Percentiles rank a stretch among this genome's conserved stretches.
Conservation (phyloP, 495 filamentous ascomycete genomes). For the Neurospora sublineolata region DNA sequence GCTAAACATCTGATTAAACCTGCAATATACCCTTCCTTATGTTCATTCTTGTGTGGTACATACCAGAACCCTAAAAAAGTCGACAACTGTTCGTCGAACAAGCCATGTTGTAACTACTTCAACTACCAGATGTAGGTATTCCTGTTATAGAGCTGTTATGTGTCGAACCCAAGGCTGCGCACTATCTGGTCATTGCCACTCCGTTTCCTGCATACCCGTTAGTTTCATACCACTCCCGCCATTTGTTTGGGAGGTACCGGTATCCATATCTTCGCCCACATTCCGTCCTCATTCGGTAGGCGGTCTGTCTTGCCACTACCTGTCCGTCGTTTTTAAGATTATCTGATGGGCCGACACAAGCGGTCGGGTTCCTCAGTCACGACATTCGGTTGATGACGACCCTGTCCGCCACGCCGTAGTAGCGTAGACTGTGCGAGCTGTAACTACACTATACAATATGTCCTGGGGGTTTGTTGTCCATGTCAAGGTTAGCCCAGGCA, state of each 20-base stretch:
- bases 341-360: neutral
- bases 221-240: neutral
- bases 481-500: neutral
- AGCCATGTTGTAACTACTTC: neutral
- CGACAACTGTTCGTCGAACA: neutral
- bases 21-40: neutral
- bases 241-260: neutral
- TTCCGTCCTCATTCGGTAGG: neutral
- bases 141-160: neutral
- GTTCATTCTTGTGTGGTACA: neutral
- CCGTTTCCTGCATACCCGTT: neutral
- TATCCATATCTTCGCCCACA: neutral
- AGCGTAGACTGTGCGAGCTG: neutral
- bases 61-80: neutral
- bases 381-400: neutral
- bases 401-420: neutral
- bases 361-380: neutral
- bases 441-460: neutral
- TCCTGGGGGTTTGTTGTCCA: neutral
- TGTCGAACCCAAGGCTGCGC: neutral
- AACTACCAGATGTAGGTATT: neutral
- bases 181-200: neutral
- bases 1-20: neutral
- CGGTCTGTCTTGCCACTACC: neutral
- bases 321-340: neutral